These are phyloP conservation scores for Macrophomina tecta DNA, from an alignment of 2,329 filamentous ascomycete species.

Conservation along the genomic window DNA sequence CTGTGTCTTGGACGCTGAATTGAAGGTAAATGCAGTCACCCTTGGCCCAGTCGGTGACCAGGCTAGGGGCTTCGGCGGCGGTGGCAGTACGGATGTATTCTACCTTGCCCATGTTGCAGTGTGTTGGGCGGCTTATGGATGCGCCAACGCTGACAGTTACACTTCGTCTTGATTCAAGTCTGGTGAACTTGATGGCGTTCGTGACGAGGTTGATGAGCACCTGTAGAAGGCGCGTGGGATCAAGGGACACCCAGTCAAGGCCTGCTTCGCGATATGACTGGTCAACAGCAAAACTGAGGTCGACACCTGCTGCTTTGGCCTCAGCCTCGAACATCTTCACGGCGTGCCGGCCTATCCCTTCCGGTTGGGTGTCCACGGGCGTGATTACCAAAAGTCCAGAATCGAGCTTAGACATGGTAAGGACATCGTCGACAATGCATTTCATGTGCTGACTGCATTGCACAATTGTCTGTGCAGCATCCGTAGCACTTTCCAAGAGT, in stretches of 20 bases:
- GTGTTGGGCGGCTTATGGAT: conserved; percentile 5
- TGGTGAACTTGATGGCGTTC: conserved; percentile 56
- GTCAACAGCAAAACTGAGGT: conserved; percentile 42
- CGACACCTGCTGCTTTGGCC: conserved; percentile 41
- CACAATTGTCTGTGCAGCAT: conserved; percentile 51
- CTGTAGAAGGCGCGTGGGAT: conserved; percentile 52
- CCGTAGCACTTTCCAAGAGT: conserved; percentile 39
- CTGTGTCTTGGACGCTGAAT: conserved; percentile 47
- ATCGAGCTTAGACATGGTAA: conserved; percentile 54
- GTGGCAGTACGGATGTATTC: conserved; percentile 24
- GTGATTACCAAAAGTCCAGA: conserved; percentile 52
- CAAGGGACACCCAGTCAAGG: conserved; percentile 49
- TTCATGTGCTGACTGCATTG: conserved; percentile 56
- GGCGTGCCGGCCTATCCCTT: conserved; percentile 34
- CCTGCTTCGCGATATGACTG: conserved; percentile 43
- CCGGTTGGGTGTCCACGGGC: conserved; percentile 33
- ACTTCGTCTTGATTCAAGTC: conserved; percentile 40
- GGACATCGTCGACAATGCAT: conserved; percentile 55
- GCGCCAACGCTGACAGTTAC: conserved; percentile 50
- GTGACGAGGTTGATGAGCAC: conserved; percentile 52
- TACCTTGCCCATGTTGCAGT: neutral
- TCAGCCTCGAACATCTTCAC: conserved; percentile 50
- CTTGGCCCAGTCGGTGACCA: conserved; percentile 40
- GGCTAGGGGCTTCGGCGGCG: conserved; percentile 14
- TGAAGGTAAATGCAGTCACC: conserved; percentile 46